A percentile compares a stretch with the other conserved stretches of the same genome.
phyloP scores from a whole-genome alignment of 768 basidiomycete species.

The Phaeotremella fagi region DNA sequence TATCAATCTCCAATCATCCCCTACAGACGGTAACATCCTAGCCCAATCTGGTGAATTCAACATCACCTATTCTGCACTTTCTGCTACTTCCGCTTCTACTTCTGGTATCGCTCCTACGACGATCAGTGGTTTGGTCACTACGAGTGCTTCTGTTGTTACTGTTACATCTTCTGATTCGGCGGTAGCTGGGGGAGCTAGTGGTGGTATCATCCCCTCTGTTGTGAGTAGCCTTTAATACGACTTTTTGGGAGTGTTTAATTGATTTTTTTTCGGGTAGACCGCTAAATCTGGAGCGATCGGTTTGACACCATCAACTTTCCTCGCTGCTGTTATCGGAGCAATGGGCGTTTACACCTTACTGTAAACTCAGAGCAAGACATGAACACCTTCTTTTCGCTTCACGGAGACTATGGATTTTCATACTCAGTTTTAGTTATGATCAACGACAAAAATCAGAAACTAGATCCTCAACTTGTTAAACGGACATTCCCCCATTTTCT shows the following conservation, averaged over 20 bases:
- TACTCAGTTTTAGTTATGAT: too few relatives aligned
- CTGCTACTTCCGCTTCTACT: neutral
- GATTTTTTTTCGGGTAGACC: neutral
- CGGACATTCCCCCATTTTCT: too few relatives aligned
- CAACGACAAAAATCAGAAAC: too few relatives aligned
- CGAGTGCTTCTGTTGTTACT: neutral
- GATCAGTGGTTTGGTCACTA: neutral
- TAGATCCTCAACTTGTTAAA: too few relatives aligned
- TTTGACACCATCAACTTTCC: neutral
- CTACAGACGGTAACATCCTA: slow-evolving; percentile 56
- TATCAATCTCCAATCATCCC: slow-evolving; percentile 64
- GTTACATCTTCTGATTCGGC: neutral
- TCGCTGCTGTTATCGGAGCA: neutral
- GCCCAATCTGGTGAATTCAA: slow-evolving; percentile 68
- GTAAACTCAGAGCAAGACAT: too few relatives aligned
- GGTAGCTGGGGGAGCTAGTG: neutral
- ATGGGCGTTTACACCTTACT: neutral
- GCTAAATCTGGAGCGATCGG: neutral
- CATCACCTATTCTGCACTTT: slow-evolving; percentile 45
- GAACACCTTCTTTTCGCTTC: neutral
- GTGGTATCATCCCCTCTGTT: neutral
- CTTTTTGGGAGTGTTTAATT: neutral
- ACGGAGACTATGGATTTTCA: too few relatives aligned
- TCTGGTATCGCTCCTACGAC: neutral
- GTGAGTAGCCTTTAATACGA: neutral